Evolutionary conservation across 2,329 filamentous ascomycete species (phyloP).

Genomic region (Allantophomopsis cytisporea): DNA sequence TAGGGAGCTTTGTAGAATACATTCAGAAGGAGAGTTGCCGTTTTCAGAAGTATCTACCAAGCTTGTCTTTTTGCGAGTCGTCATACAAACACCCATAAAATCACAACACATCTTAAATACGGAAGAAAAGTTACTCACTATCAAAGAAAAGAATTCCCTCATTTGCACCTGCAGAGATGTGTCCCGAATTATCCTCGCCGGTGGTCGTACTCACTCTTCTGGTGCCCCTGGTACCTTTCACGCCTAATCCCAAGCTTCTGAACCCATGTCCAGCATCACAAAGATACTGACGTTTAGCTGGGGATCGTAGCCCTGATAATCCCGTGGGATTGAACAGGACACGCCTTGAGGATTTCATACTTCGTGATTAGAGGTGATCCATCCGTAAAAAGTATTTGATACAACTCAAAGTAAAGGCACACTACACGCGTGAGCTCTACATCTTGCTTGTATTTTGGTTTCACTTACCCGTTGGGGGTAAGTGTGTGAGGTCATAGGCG

Average conservation of each 20-base stretch:
- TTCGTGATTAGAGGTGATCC: no score
- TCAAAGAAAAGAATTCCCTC: conserved; percentile 86
- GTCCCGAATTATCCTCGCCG: conserved; percentile 58
- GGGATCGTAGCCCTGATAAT: conserved; percentile 17
- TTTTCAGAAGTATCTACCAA: no score
- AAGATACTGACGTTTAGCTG: conserved; percentile 6
- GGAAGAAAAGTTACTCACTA: conserved; percentile 37
- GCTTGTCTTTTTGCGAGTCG: conserved; percentile 1
- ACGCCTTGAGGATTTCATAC: conserved; percentile 6
- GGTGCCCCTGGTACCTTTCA: conserved; percentile 6
- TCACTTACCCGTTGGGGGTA: conserved; percentile 1
- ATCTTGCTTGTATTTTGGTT: neutral
- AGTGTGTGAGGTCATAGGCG: neutral
- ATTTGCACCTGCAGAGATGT: conserved; percentile 63
- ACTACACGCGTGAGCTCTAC: neutral
- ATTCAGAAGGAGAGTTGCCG: no score
- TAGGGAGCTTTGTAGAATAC: no score
- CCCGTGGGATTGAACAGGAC: conserved; percentile 20
- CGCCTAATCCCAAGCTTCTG: conserved; percentile 8
- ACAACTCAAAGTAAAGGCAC: neutral
- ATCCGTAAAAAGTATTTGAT: no score
- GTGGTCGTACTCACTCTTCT: conserved; percentile 30
- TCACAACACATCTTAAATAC: neutral
- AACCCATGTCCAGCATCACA: conserved; percentile 8
- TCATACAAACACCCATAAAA: neutral